These are phyloP conservation scores for Camelina neglecta DNA, from an alignment of 345 rosid genomes.

Conservation along the genomic window DNA sequence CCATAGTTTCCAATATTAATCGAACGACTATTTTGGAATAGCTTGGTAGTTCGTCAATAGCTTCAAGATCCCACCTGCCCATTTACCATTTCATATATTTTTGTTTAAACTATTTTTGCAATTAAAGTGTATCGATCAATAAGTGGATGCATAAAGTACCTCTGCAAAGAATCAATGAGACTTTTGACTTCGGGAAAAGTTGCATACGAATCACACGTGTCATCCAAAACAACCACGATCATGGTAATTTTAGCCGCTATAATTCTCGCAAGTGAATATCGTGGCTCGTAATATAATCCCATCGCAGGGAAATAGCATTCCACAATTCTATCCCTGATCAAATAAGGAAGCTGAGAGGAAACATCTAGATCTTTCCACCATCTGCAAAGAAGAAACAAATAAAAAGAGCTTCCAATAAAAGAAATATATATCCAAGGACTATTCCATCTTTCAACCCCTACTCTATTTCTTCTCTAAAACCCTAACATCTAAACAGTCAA, in stretches of 20 bases:
- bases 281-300: conserved; percentile 11
- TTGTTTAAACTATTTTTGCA: neutral
- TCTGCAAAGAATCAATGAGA: conserved; percentile 2
- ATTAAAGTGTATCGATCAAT: neutral
- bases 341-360: conserved; percentile 18
- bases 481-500: too few relatives aligned
- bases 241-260: neutral
- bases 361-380: conserved; percentile 27
- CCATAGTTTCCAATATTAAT: neutral
- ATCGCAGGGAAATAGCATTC: neutral
- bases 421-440: too few relatives aligned
- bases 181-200: conserved; percentile 17
- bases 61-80: conserved; percentile 18
- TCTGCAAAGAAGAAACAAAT: neutral
- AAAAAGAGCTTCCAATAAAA: neutral
- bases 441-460: too few relatives aligned
- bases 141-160: conserved; percentile 1
- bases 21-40: neutral
- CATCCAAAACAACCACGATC: conserved; percentile 6
- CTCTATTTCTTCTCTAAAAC: too few relatives aligned
- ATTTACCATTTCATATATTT: neutral
- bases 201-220: conserved; percentile 31
- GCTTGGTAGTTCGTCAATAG: conserved; percentile 5
- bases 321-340: conserved; percentile 25
- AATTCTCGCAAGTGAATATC: conserved; percentile 21